These are phyloP conservation scores for Blepharisma stoltei DNA, from an alignment of 73 alveolate genomes.

Conservation along the genomic window DNA sequence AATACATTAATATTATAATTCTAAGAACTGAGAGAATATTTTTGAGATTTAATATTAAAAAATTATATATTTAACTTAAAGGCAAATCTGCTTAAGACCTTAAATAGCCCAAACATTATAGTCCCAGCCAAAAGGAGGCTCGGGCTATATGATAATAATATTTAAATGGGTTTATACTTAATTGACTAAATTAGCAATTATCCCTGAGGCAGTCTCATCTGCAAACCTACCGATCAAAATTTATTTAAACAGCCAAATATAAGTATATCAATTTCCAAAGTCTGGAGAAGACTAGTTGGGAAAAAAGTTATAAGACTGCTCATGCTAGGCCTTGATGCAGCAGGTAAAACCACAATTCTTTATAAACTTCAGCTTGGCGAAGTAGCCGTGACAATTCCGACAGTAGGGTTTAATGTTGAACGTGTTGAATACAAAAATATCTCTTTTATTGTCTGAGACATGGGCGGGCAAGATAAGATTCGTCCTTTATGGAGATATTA, in stretches of 20 bases:
- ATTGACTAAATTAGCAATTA: too few species aligned
- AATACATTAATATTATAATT: too few species aligned
- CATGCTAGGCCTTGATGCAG: slow-evolving; percentile 73
- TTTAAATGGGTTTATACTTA: too few species aligned
- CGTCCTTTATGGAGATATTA: slow-evolving; percentile 97
- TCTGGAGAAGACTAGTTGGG: slow-evolving; percentile 36
- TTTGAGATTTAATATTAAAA: too few species aligned
- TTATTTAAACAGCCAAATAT: slow-evolving; percentile 29
- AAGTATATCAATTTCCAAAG: slow-evolving; percentile 49
- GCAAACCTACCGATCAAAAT: too few species aligned
- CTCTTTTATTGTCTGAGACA: slow-evolving; percentile 89
- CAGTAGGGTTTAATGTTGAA: slow-evolving; percentile 93
- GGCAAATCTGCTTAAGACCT: too few species aligned
- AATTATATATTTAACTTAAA: too few species aligned
- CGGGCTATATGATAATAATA: too few species aligned
- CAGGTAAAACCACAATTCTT: slow-evolving; percentile 78
- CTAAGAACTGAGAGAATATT: too few species aligned
- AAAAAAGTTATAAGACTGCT: slow-evolving; percentile 64
- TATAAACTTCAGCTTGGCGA: slow-evolving; percentile 70
- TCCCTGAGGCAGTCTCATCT: too few species aligned
- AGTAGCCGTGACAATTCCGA: slow-evolving; percentile 68
- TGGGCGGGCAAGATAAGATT: slow-evolving; percentile 94
- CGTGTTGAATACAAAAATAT: slow-evolving; percentile 78
- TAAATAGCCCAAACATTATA: too few species aligned
- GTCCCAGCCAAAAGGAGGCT: too few species aligned